Conservation (phyloP, 805 yeast genomes). For the Ogataea polymorpha region DNA sequence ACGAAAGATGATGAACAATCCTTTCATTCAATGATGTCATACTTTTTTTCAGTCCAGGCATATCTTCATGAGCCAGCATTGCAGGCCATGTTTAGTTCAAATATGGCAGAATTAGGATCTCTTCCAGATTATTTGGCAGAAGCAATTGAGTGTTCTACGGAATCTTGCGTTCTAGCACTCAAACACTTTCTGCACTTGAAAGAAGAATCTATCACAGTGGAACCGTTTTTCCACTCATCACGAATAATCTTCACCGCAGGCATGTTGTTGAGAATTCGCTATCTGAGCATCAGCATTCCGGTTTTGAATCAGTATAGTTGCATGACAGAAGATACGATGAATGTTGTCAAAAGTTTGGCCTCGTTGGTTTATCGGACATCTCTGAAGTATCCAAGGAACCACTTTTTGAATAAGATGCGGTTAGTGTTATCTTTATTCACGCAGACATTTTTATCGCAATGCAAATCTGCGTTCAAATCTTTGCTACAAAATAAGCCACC, state of each 20-base stretch:
- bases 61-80: constrained; percentile 56
- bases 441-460: constrained; percentile 59
- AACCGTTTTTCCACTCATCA: constrained; percentile 56
- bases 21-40: constrained; percentile 40
- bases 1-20: constrained; percentile 33
- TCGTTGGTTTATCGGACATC: constrained; percentile 29
- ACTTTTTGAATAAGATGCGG: constrained; percentile 50
- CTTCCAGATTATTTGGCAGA: constrained; percentile 33
- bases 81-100: constrained; percentile 18
- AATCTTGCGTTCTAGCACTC: constrained; percentile 50
- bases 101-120: constrained; percentile 8
- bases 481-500: constrained; percentile 2
- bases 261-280: constrained; percentile 54
- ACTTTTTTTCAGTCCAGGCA: constrained; percentile 62
- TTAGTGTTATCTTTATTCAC: constrained; percentile 56
- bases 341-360: constrained; percentile 25
- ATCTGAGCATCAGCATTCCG: constrained; percentile 52
- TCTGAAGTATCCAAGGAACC: constrained; percentile 41
- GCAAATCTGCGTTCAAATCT: constrained; percentile 28
- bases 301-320: constrained; percentile 40
- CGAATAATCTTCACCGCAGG: constrained; percentile 66
- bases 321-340: constrained; percentile 44
- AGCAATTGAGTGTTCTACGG: constrained; percentile 49
- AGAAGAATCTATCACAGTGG: constrained; percentile 45
- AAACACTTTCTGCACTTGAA: constrained; percentile 45